phyloP scores from a whole-genome alignment of 169 alveolate genomes.

The Sarcocystis neurona region DNA sequence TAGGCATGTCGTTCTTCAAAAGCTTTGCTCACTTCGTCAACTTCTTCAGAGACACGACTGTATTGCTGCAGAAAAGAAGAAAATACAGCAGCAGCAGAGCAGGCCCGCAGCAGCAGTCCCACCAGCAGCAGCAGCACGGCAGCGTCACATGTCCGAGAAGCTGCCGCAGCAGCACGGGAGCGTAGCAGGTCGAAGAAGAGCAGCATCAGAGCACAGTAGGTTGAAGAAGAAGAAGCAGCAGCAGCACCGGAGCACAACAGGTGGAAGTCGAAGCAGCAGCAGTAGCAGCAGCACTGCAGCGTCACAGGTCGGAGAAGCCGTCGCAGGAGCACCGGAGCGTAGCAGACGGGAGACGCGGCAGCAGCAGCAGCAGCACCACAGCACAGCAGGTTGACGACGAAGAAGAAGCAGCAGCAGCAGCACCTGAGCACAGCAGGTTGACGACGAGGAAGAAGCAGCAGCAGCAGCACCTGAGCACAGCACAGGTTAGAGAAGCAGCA shows the following conservation, averaged over 20 bases:
- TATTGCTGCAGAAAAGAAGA: constrained; percentile 40
- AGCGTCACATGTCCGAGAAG: neutral
- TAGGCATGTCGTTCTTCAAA: constrained; percentile 55
- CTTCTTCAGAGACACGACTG: constrained; percentile 55
- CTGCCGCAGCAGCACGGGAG: too few species aligned
- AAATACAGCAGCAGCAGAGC: too few species aligned
- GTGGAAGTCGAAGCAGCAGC: constrained; percentile 35
- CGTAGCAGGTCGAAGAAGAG: neutral
- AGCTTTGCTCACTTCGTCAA: constrained; percentile 57
- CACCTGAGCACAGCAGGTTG: neutral
- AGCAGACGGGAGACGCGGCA: neutral
- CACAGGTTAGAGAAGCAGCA: too few species aligned
- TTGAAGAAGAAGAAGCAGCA: too few species aligned
- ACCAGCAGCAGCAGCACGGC: constrained; percentile 29
- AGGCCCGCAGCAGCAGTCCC: neutral
- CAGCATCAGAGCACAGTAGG: too few species aligned
- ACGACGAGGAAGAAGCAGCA: neutral
- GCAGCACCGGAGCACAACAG: too few species aligned
- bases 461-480: too few species aligned
- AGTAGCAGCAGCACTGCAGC: constrained; percentile 12
- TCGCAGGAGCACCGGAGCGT: too few species aligned
- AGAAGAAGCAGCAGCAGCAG: constrained; percentile 41
- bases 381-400: constrained; percentile 2
- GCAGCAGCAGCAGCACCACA: neutral
- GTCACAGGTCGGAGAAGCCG: neutral